Conservation (phyloP, 108 stramenopile genomes). For the Hondaea fermentalgiana region DNA sequence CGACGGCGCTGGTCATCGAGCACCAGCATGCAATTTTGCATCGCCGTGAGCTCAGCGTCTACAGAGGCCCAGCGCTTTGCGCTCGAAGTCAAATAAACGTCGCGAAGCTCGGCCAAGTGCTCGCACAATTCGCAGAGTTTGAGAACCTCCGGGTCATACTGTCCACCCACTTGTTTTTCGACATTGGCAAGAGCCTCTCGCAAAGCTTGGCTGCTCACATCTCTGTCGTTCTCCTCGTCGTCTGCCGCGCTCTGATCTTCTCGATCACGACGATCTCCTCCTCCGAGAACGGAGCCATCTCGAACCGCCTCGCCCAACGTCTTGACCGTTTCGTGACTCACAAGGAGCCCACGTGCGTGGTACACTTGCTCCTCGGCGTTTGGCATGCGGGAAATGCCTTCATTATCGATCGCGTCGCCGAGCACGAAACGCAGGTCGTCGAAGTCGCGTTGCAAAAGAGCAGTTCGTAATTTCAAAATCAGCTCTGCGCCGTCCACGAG, state of each 20-base stretch:
- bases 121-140: not conserved
- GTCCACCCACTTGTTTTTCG: not conserved
- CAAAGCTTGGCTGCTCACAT: not conserved
- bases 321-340: not conserved
- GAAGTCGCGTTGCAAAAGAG: not conserved
- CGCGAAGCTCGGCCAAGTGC: not conserved
- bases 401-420: not conserved
- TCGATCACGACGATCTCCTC: not conserved
- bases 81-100: not conserved
- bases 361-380: not conserved
- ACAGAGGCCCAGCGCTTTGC: not conserved
- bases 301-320: not conserved
- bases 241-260: no score
- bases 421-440: not conserved
- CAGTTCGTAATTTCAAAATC: not conserved
- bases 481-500: not conserved
- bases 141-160: not conserved
- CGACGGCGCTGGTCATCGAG: not conserved
- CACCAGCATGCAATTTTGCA: not conserved
- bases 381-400: not conserved
- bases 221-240: not conserved
- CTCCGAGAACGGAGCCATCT: not conserved
- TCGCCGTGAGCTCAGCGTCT: not conserved
- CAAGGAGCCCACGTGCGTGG: not conserved
- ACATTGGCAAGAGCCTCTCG: not conserved